Evolutionary conservation across 2,329 filamentous ascomycete species (phyloP).

Genomic region (Aspergillus udagawae): DNA sequence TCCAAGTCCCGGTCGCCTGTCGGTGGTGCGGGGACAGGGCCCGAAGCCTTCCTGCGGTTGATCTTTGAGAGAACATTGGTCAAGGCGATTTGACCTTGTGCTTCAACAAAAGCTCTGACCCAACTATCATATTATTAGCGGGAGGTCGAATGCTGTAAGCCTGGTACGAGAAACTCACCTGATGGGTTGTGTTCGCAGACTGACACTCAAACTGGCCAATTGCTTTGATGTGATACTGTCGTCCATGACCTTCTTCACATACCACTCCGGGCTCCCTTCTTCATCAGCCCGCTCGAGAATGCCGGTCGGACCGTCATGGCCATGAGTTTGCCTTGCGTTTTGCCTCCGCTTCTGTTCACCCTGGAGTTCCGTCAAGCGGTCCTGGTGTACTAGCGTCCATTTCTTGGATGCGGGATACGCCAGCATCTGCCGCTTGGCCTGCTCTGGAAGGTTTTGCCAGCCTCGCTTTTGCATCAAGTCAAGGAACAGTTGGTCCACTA

Average conservation of each 20-base stretch:
- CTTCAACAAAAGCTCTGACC: constrained; percentile 95
- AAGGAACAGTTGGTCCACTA: constrained; percentile 88
- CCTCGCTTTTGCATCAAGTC: constrained; percentile 95
- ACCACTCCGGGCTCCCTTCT: constrained; percentile 96
- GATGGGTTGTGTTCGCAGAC: constrained; percentile 91
- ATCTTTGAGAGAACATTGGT: constrained; percentile 92
- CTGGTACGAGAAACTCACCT: constrained; percentile 40
- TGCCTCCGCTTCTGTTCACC: constrained; percentile 85
- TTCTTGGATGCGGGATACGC: constrained; percentile 93
- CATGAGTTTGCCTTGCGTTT: constrained; percentile 66
- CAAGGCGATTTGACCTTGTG: constrained; percentile 91
- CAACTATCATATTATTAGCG: constrained; percentile 51
- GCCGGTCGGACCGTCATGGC: constrained; percentile 59
- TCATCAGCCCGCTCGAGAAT: constrained; percentile 80
- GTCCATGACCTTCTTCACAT: constrained; percentile 94
- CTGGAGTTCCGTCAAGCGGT: constrained; percentile 88
- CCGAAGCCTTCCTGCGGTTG: constrained; percentile 77
- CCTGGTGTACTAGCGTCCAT: constrained; percentile 95
- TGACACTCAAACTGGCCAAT: constrained; percentile 88
- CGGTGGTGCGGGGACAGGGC: constrained; percentile 61
- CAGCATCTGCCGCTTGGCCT: constrained; percentile 91
- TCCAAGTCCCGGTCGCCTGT: constrained; percentile 76
- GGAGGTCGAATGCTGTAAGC: background rate
- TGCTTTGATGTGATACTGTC: constrained; percentile 90
- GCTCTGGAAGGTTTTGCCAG: constrained; percentile 94